Evolutionary conservation across 2,329 filamentous ascomycete genomes (phyloP).

Genomic region (Scopulariopsis brevicaulis): DNA sequence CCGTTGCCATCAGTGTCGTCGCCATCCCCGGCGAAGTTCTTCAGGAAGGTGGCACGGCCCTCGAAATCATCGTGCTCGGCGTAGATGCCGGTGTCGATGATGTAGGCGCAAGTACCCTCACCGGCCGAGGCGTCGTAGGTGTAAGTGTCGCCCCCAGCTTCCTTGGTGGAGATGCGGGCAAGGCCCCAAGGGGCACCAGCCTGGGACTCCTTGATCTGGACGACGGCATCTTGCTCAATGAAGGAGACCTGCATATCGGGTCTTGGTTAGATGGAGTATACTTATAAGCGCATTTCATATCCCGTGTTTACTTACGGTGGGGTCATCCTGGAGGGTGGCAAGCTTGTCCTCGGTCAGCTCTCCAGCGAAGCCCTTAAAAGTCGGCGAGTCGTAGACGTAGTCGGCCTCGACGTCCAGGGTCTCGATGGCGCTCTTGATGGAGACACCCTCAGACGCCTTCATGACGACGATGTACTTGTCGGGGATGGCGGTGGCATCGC

Average conservation of each 20-base stretch:
- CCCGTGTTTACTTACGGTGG: not conserved
- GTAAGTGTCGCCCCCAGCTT: conserved; percentile 94
- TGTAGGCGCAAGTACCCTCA: conserved; percentile 96
- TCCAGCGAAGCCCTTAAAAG: conserved; percentile 10
- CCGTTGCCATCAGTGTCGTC: conserved; percentile 90
- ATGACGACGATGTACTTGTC: conserved; percentile 14
- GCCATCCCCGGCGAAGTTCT: conserved; percentile 82
- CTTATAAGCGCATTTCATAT: not conserved
- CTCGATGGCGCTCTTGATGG: conserved; percentile 6
- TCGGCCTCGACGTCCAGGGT: conserved; percentile 8
- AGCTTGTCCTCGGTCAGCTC: conserved; percentile 7
- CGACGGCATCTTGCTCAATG: conserved; percentile 88
- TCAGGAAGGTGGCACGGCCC: conserved; percentile 90
- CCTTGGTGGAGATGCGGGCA: conserved; percentile 92
- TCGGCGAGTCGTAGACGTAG: conserved; percentile 10
- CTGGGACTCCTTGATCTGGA: conserved; percentile 60
- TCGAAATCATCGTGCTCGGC: conserved; percentile 91
- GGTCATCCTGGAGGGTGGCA: conserved; percentile 8
- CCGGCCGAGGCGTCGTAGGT: conserved; percentile 80
- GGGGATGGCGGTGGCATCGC: conserved; percentile 9
- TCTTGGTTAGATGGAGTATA: not conserved
- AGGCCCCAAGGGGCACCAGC: conserved; percentile 84
- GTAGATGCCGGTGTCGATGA: conserved; percentile 98
- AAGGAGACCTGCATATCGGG: conserved; percentile 36
- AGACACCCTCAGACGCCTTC: conserved; percentile 6